Conservation (phyloP, 805 yeast species). For the Lachancea nothofagi region DNA sequence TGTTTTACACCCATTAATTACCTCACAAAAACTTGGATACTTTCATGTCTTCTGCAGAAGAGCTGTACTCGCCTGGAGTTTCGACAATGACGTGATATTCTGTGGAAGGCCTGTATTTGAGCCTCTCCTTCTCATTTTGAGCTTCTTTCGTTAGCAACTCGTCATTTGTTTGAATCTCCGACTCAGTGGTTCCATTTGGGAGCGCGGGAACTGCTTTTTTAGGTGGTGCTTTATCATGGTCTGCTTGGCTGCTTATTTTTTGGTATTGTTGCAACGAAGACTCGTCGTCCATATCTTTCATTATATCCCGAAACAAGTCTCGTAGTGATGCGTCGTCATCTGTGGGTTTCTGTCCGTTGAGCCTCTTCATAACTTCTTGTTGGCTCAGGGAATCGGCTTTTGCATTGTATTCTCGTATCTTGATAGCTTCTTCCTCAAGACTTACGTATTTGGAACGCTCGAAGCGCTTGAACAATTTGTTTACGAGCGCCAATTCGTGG, state of each 20-base stretch:
- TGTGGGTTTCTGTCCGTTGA: conserved; percentile 1
- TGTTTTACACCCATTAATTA: conserved; percentile 5
- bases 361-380: conserved; percentile 1
- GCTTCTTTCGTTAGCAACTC: conserved; percentile 15
- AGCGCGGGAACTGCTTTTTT: background rate
- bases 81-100: conserved; percentile 36
- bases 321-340: conserved; percentile 26
- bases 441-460: conserved; percentile 15
- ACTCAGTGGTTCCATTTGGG: background rate
- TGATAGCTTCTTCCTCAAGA: conserved; percentile 18
- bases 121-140: conserved; percentile 24
- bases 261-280: background rate
- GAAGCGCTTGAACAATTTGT: conserved; percentile 30
- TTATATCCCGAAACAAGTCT: conserved; percentile 27
- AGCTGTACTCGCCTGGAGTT: conserved; percentile 37
- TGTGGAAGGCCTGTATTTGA: conserved; percentile 30
- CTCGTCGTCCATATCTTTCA: conserved; percentile 21
- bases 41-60: conserved; percentile 35
- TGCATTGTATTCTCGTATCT: conserved; percentile 9
- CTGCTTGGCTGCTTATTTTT: background rate
- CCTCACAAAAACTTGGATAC: conserved; percentile 34
- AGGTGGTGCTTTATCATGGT: background rate
- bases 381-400: background rate
- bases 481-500: conserved; percentile 37
- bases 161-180: conserved; percentile 22